A percentile compares a stretch with the other conserved stretches of the same genome.
Conservation (phyloP, 2,329 filamentous ascomycete species). For the Graphilbum fragrans region DNA sequence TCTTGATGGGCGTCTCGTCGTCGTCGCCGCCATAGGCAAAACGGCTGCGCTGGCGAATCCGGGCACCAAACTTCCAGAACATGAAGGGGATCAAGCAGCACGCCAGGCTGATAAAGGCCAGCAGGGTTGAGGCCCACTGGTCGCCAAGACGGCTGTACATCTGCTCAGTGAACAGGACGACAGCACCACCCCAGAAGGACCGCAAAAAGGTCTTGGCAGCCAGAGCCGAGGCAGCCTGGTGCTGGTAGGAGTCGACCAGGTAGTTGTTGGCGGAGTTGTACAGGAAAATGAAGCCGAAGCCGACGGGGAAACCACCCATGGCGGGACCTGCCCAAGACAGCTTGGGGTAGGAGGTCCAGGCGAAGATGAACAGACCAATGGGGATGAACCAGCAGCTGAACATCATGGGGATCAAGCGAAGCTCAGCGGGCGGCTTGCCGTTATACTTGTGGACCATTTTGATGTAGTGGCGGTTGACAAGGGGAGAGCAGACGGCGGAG, state of each 20-base stretch:
- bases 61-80: conserved; percentile 67
- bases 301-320: conserved; percentile 59
- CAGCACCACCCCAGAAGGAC: conserved; percentile 66
- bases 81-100: conserved; percentile 76
- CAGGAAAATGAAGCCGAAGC: conserved; percentile 73
- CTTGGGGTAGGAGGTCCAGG: conserved; percentile 49
- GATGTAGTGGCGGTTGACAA: conserved; percentile 75
- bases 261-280: conserved; percentile 73
- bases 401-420: conserved; percentile 76
- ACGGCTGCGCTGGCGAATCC: conserved; percentile 55
- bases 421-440: conserved; percentile 65
- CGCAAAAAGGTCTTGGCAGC: conserved; percentile 73
- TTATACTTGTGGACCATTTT: conserved; percentile 47
- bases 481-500: conserved; percentile 54
- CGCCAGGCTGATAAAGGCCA: conserved; percentile 62
- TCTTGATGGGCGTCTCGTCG: conserved; percentile 19
- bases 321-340: conserved; percentile 61
- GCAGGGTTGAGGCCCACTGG: conserved; percentile 62
- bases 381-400: conserved; percentile 59
- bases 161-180: conserved; percentile 69
- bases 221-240: conserved; percentile 68
- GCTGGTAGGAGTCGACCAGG: conserved; percentile 50
- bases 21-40: conserved; percentile 60
- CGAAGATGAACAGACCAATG: conserved; percentile 35
- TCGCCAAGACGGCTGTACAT: conserved; percentile 65